These are phyloP conservation scores for Penicillium sp. DNA, from an alignment of 2,329 filamentous ascomycete genomes.

Conservation along the genomic window DNA sequence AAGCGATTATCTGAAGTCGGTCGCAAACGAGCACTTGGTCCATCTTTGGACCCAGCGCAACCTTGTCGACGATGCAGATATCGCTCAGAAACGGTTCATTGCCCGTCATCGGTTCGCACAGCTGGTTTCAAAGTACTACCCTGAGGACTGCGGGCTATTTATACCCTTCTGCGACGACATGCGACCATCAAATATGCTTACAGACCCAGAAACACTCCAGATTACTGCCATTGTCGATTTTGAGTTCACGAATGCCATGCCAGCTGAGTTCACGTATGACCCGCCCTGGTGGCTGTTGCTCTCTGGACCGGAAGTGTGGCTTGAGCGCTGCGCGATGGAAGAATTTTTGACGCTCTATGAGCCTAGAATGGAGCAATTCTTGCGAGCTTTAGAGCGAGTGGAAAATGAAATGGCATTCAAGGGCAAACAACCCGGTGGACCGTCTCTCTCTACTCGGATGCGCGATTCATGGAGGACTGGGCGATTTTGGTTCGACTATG, in stretches of 20 bases:
- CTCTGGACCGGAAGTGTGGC: constrained; percentile 15
- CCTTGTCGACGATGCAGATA: constrained; percentile 24
- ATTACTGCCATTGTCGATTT: constrained; percentile 32
- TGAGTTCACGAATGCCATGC: constrained; percentile 20
- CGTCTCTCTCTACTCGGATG: constrained; percentile 21
- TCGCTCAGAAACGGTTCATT: constrained; percentile 28
- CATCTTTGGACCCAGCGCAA: constrained; percentile 26
- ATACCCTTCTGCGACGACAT: constrained; percentile 34
- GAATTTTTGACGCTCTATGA: constrained; percentile 22
- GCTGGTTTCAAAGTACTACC: constrained; percentile 28
- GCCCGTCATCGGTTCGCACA: constrained; percentile 31
- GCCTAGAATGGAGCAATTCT: constrained; percentile 21
- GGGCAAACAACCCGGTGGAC: constrained; percentile 9
- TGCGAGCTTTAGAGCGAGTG: constrained; percentile 20
- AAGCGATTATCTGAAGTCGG: constrained; percentile 29
- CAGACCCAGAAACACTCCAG: constrained; percentile 14
- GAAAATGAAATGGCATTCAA: constrained; percentile 15
- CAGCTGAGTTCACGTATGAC: constrained; percentile 17
- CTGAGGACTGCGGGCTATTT: constrained; percentile 29
- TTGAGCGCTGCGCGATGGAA: constrained; percentile 16
- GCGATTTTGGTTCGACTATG: constrained; percentile 25
- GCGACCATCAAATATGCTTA: constrained; percentile 22
- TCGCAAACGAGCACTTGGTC: constrained; percentile 13
- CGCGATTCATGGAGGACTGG: constrained; percentile 22
- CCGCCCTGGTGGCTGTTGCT: constrained; percentile 21